phyloP scores from a whole-genome alignment of 139 green algal genomes.

The Haematococcus sp. region DNA sequence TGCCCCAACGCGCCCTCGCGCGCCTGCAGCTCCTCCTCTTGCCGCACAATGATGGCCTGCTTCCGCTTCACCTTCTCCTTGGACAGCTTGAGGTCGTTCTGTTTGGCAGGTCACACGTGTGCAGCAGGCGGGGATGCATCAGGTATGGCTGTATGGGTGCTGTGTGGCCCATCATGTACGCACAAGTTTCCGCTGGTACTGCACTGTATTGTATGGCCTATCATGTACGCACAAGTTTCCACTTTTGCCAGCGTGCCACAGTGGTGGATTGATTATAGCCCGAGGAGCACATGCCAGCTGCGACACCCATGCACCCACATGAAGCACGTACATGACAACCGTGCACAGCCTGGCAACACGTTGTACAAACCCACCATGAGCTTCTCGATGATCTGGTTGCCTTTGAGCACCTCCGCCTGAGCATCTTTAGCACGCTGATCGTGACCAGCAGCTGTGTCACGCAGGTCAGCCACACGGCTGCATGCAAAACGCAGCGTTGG shows the following conservation, averaged over 20 bases:
- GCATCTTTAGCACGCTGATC: constrained; percentile 53
- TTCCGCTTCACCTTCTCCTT: constrained; percentile 79
- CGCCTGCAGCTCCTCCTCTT: constrained; percentile 75
- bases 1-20: constrained; percentile 39
- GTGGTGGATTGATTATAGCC: too few relatives aligned
- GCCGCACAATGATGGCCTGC: constrained; percentile 67
- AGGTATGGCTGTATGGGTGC: too few relatives aligned
- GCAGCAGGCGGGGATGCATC: neutral
- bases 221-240: too few relatives aligned
- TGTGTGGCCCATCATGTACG: too few relatives aligned
- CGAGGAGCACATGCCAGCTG: too few relatives aligned
- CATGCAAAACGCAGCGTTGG: too few relatives aligned
- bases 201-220: too few relatives aligned
- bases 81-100: constrained; percentile 62
- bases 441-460: constrained; percentile 39
- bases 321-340: too few relatives aligned
- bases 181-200: too few relatives aligned
- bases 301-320: too few relatives aligned
- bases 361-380: constrained; percentile 57
- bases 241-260: neutral
- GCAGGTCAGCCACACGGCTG: constrained; percentile 47
- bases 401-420: constrained; percentile 68
- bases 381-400: constrained; percentile 78
- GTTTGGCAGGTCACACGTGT: neutral
- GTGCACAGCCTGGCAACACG: too few relatives aligned